Base-by-base conservation (phyloP, 2,329 filamentous ascomycete genomes). In the Xenosphaeropsis pyriputrescens region DNA sequence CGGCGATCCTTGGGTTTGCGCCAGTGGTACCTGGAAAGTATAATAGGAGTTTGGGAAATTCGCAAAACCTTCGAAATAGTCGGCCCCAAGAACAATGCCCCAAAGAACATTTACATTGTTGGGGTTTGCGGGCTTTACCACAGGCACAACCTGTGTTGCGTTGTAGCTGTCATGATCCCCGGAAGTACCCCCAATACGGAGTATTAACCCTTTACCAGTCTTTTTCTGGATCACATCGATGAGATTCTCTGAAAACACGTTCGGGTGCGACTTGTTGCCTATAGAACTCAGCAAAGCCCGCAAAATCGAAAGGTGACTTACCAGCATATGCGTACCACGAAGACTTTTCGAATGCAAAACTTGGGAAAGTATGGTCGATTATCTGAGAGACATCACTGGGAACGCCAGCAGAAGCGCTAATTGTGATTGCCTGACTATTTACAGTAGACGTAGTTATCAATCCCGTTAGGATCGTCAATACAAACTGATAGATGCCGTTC, bases 241-340 rank as follows among this genome's bases (percentile, higher is more conserved):
- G 22, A 37, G 26, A 17, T 37, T 37, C 11, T 31, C 29, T 29
- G 35, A 37, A 29, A 22, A 37, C 6, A 37, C 19, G 29, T 37
- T 37, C 7, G 35, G 35, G n/a, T 37, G 12, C 6, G 1, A 52
- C 54, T 2, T 68, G 68, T 65, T 62, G 2, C 70, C 71, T 6
- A 59, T 59, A 1, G 75, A 70, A 2, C 58, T 54, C n/a, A 75
- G 57, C 9, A 14, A 32, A 15, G n/a, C 6, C 2, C 30, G 14
- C 8, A 8, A 32, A 7, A 7, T 6, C n/a, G 2, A 32, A 11
- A 32, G 30, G 7, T 15, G 30, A 8, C 30, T 32, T 32, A 32
- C 30, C 30, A 32, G 30, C 5, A 32, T 32, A 14, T 32, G 7
- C 9, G 12, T 15, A 32, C n/a, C 14, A 32, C 12, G 30, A 32